These are phyloP conservation scores for Dendrostoma leiphaemia DNA, from an alignment of 2,329 filamentous ascomycete species.

Conservation along the genomic window DNA sequence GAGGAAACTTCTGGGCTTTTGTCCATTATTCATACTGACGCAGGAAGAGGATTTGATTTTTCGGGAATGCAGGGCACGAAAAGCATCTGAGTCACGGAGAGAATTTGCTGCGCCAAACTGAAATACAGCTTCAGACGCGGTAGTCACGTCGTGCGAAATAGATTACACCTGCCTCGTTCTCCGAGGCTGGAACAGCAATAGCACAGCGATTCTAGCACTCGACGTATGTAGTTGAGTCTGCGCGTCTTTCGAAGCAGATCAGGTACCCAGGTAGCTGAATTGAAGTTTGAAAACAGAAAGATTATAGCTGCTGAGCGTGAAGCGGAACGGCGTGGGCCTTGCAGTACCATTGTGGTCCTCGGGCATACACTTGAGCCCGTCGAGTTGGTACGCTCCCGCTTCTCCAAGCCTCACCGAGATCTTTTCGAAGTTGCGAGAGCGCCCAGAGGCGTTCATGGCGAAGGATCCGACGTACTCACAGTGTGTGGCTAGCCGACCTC, in stretches of 20 bases:
- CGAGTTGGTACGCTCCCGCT: no score
- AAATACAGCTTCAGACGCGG: neutral
- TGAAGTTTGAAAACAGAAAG: neutral
- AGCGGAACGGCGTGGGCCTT: no score
- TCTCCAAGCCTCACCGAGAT: no score
- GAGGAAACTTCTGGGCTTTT: neutral
- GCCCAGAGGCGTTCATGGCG: no score
- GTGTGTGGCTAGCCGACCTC: no score
- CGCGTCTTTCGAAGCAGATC: no score
- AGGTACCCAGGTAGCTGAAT: neutral
- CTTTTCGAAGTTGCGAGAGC: no score
- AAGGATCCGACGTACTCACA: no score
- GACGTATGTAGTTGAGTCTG: neutral
- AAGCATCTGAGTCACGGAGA: conserved; percentile 9
- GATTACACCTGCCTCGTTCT: neutral
- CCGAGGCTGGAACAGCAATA: neutral
- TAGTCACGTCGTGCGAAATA: neutral
- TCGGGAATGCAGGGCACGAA: conserved; percentile 7
- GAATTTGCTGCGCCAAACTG: neutral
- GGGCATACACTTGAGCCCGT: no score
- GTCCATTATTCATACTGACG: neutral
- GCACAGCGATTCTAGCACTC: neutral
- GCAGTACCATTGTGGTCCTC: no score
- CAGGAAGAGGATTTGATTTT: neutral
- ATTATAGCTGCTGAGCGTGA: no score